Percentiles rank a stretch among this genome's conserved stretches.
Evolutionary conservation across 148 eudicot genomes (phyloP).

Genomic region (Vaccinium corymbosum): DNA sequence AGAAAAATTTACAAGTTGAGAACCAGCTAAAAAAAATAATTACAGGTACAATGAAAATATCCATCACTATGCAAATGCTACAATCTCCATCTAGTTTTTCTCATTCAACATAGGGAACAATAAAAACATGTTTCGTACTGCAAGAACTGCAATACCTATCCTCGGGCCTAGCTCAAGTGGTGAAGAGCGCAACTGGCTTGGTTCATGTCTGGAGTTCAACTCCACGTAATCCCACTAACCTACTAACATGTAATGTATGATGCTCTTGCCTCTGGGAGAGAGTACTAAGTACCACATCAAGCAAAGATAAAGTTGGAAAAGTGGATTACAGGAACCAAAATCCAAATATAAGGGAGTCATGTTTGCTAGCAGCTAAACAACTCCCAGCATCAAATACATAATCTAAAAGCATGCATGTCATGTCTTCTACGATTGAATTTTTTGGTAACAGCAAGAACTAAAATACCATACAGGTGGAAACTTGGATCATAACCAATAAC

Average conservation of each 20-base stretch:
- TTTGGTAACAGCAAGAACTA: not conserved
- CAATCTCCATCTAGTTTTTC: not conserved
- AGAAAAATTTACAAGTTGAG: constrained; percentile 15
- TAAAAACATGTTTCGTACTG: no score
- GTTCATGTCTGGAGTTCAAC: not conserved
- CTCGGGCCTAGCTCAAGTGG: not conserved
- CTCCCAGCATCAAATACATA: not conserved
- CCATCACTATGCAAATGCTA: not conserved
- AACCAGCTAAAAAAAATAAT: constrained; percentile 14
- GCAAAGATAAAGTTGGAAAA: not conserved
- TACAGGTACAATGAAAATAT: not conserved
- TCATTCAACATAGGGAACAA: not conserved
- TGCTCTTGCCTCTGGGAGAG: not conserved
- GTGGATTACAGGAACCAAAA: not conserved
- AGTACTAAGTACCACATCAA: not conserved
- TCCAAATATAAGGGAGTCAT: no score
- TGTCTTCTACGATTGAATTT: not conserved
- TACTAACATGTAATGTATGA: not conserved
- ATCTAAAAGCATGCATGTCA: not conserved
- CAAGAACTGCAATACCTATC: not conserved
- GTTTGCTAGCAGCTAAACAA: not conserved
- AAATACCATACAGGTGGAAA: not conserved
- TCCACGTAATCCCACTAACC: not conserved
- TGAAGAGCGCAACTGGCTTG: not conserved
- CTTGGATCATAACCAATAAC: not conserved